Conservation (phyloP, 2,329 filamentous ascomycete genomes). For the Leptographium procerum region DNA sequence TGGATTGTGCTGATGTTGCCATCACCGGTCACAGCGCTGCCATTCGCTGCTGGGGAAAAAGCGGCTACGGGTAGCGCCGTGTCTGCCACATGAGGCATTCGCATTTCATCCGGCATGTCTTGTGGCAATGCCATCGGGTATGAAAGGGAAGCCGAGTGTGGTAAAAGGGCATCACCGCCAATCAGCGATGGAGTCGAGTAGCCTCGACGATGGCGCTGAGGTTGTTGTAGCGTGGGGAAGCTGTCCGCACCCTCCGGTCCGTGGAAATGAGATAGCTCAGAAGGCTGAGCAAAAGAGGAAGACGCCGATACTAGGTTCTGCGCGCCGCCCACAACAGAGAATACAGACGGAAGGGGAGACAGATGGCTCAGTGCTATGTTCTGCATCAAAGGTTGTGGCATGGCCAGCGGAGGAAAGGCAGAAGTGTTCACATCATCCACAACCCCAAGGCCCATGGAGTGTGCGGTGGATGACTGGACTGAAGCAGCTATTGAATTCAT, state of each 20-base stretch:
- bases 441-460: background rate
- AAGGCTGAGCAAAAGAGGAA: background rate
- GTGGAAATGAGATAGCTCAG: background rate
- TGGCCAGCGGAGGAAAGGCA: background rate
- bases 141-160: background rate
- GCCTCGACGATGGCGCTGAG: background rate
- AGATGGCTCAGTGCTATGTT: background rate
- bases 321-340: background rate
- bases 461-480: background rate
- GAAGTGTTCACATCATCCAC: background rate
- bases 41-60: background rate
- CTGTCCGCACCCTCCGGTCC: background rate
- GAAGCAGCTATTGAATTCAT: background rate
- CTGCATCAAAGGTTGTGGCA: background rate
- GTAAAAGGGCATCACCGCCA: background rate
- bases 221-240: background rate
- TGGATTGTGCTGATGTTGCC: background rate
- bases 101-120: background rate
- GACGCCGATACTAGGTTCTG: background rate
- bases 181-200: background rate
- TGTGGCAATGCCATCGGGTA: background rate
- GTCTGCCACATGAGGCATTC: background rate
- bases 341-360: background rate
- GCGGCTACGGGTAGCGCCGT: background rate
- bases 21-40: background rate